Conservation (phyloP, 1,139 yeast species). For the Candida tropicalis region DNA sequence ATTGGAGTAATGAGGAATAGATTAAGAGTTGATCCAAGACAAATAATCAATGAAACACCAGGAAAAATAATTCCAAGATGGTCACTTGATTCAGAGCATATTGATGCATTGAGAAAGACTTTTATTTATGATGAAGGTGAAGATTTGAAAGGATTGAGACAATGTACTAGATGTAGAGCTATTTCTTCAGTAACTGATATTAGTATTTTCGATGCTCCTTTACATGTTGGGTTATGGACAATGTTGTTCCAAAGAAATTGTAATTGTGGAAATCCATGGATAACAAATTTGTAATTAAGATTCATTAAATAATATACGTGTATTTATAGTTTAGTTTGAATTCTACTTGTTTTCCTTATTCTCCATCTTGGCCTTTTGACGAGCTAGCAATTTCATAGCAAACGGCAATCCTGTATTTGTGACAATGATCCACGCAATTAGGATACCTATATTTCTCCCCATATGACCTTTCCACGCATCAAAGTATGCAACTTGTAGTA, state of each 20-base stretch:
- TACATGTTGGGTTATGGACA: slow-evolving; percentile 59
- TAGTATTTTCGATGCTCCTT: slow-evolving; percentile 39
- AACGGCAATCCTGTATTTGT: slow-evolving; percentile 45
- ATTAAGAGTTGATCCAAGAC: slow-evolving; percentile 7
- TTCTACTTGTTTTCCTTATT: neutral
- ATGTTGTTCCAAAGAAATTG: slow-evolving; percentile 76
- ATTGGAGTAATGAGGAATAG: slow-evolving; percentile 34
- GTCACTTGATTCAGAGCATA: slow-evolving; percentile 5
- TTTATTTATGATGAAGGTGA: slow-evolving; percentile 24
- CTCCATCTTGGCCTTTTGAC: slow-evolving; percentile 19
- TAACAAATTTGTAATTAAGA: slow-evolving; percentile 26
- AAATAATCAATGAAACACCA: slow-evolving; percentile 10
- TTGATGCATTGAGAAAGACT: slow-evolving; percentile 51
- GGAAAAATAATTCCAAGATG: slow-evolving; percentile 24
- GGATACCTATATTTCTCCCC: slow-evolving; percentile 50
- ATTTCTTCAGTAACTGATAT: slow-evolving; percentile 55
- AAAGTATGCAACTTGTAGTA: slow-evolving; percentile 48
- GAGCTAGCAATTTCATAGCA: slow-evolving; percentile 28
- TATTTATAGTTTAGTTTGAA: too few relatives aligned
- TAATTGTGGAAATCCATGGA: slow-evolving; percentile 82
- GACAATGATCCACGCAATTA: slow-evolving; percentile 49
- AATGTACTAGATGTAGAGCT: slow-evolving; percentile 72
- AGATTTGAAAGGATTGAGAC: slow-evolving; percentile 29
- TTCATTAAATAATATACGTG: too few relatives aligned
- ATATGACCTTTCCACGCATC: slow-evolving; percentile 47